Base-by-base conservation (phyloP, 2,329 filamentous ascomycete genomes). In the Fusarium paranaense region DNA sequence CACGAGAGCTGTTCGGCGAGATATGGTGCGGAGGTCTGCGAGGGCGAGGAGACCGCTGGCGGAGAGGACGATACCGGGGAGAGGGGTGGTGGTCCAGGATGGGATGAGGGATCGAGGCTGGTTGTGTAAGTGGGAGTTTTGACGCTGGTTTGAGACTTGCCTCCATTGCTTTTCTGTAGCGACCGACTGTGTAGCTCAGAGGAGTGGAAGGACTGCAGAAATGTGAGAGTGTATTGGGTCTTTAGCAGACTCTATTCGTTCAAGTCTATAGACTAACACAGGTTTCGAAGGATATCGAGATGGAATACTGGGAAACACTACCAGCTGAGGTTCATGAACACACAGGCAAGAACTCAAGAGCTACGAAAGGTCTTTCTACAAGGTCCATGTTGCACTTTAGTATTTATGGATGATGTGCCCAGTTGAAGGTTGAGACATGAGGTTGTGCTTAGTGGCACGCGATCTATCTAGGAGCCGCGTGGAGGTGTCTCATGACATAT, bases 41-140 rank as follows among this genome's bases (percentile, higher is more conserved):
- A 92, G 86, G 9, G 88, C 88, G 25, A 92, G 81, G 10, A 91
- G 84, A 9, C 89, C 90, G 10, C 86, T 86, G 2, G 88, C 85
- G 0, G 86, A 87, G 73, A 89, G 81, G 4, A 83, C 79, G 59
- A 89, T 78, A 27, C 77, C 74, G 2, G 86, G 86, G 18, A 89
- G 84, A 2, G 87, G 87, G 0, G 81, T 84, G 18, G 82, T 81
- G 1, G 82, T 80, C 86, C 87, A 88, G 47, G 83, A 80, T 6
- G 82, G 81, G 66, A 88, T 74, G 45, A 83, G 73, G 6, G 80
- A 74, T 58, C 76, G 58, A 7, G 70, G 58, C 72, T 75, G 25
- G 14, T 11, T 9, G 25, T 64, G 61, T 73, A 62, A 68, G 67
- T 64, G 57, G 10, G n/a, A 22, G 64, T 42, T 11, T 37, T 27